Evolutionary conservation across 345 rosid genomes (phyloP).

Genomic region (Jatropha curcas): DNA sequence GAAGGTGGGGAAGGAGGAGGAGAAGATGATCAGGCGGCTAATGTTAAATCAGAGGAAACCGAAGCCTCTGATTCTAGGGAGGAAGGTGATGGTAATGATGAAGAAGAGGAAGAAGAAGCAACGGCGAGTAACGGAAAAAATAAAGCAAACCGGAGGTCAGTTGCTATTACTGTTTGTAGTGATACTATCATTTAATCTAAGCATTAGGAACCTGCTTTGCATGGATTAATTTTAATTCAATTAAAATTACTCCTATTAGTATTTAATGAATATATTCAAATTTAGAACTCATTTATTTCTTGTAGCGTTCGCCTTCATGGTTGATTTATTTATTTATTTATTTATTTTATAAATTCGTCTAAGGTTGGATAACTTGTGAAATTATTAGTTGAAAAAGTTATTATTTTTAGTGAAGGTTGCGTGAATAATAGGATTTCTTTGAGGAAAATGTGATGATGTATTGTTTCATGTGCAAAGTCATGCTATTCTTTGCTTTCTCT

Average conservation of each 20-base stretch:
- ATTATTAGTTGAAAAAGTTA: background rate
- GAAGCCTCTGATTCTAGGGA: conserved; percentile 20
- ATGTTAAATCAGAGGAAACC: conserved; percentile 29
- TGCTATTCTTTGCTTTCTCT: conserved; percentile 25
- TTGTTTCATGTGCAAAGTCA: conserved; percentile 2
- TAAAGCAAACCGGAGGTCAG: conserved; percentile 36
- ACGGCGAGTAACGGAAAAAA: conserved; percentile 19
- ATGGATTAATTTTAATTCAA: too few relatives aligned
- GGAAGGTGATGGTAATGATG: conserved; percentile 20
- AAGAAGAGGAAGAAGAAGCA: conserved; percentile 13
- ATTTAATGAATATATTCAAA: too few relatives aligned
- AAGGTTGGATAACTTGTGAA: background rate
- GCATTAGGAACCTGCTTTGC: background rate
- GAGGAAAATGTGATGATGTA: background rate
- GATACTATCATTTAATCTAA: background rate
- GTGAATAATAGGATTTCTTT: conserved; percentile 4
- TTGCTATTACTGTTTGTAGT: background rate
- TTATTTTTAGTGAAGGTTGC: conserved; percentile 5
- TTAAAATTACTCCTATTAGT: too few relatives aligned
- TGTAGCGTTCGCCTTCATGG: too few relatives aligned
- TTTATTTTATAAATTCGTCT: background rate
- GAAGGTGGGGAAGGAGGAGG: conserved; percentile 8
- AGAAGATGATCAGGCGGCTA: conserved; percentile 23
- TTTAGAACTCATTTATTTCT: too few relatives aligned
- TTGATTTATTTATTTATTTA: too few relatives aligned